A percentile compares a stretch with the other conserved stretches of the same genome.
phyloP scores from a whole-genome alignment of 306 rosid species.

The Prunus davidiana region DNA sequence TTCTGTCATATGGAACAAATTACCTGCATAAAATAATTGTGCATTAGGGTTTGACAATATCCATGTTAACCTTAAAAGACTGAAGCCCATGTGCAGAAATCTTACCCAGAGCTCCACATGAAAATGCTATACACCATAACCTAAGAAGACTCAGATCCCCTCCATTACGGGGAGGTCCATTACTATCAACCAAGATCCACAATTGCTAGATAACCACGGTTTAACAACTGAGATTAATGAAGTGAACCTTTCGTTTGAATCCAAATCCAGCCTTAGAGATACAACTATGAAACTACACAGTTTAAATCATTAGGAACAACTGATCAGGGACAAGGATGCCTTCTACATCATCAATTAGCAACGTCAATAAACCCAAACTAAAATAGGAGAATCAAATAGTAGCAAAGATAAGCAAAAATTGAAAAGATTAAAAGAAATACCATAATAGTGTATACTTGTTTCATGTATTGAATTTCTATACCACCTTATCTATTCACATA shows the following conservation, averaged over 20 bases:
- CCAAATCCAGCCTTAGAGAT: conserved; percentile 4
- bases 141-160: neutral
- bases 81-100: neutral
- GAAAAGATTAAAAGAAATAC: conserved; percentile 13
- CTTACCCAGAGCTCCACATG: neutral
- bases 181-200: neutral
- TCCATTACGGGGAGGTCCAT: neutral
- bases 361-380: neutral
- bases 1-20: neutral
- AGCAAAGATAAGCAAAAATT: conserved; percentile 10
- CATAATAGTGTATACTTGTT: conserved; percentile 37
- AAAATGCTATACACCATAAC: neutral
- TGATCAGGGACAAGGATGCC: conserved; percentile 1
- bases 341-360: conserved; percentile 12
- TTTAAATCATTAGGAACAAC: conserved; percentile 7
- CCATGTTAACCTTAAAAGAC: neutral
- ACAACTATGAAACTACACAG: neutral
- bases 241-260: neutral
- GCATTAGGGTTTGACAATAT: neutral
- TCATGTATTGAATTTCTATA: conserved; percentile 82
- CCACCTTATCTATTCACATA: conserved; percentile 91
- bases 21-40: neutral
- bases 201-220: neutral
- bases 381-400: neutral
- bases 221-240: neutral